Base-by-base conservation (phyloP, 140 eudicot genomes). In the Erigeron philadelphicus region DNA sequence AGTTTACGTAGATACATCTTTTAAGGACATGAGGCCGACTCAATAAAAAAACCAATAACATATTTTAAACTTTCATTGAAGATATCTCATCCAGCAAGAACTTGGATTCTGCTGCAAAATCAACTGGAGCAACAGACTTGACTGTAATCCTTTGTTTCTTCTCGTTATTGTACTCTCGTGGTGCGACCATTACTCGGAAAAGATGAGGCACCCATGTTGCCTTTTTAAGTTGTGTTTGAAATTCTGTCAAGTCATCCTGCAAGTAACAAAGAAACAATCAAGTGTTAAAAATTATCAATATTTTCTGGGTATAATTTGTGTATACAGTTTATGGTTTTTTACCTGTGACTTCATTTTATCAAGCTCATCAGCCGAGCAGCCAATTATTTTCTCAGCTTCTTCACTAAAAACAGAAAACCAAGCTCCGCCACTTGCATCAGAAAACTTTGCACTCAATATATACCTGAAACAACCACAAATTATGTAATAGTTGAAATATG, bases 351-450 rank as follows among this genome's bases (percentile, higher is more conserved):
- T 86, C 77, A 93, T 53, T 23, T 66, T 75, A 75, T 93, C 83
- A 59, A 89, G 96, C 57, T 89, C 96, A 65, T 83, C 90, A 21
- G 95, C 98, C 0, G 98, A 68, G 75, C 95, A 89, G 2, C 96
- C 98, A 11, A 93, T 74, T 25, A 93, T 54, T 64, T 49, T 86
- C 75, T 84, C 95, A 0, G 95, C 98, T 70, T 89, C 95, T 1
- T 93, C 88, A 53, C 82, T 89, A 78, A 93, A 93, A 45, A 80
- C 75, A 1, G 95, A 89, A 61, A 89, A 64, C 90, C 86, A 84
- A 10, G 94, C 96, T 79, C 88, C 98, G 60, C 95, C 94, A 42
- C 89, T 93, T 47, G 85, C 83, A 75, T 93, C 98, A 59, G 84
- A 74, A 42, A 89, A 84, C 80, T 89, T 93, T 2, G 85, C 84